Base-by-base conservation (phyloP, 2,329 filamentous ascomycete species). In the Colletotrichum australisinense region DNA sequence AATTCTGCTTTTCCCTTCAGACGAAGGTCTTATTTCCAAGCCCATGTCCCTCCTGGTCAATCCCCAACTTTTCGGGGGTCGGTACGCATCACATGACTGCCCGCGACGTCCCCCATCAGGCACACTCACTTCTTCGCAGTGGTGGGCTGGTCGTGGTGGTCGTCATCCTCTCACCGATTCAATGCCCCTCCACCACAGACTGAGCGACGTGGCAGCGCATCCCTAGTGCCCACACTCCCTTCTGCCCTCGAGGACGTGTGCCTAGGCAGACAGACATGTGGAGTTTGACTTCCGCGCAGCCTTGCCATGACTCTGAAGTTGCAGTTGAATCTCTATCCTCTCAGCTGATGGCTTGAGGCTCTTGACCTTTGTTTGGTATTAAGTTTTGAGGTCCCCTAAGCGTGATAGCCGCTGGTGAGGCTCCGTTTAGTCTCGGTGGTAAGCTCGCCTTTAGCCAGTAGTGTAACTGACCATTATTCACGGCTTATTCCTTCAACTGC, bases 191-290 rank as follows among this genome's bases (percentile, higher is more conserved):
- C 52, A 56, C 30, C 42, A 60, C 53, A 66, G 24, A 60, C 24
- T 70, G 66, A 70, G 67, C 70, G 70, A 73, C 70, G 70, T 73
- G 70, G 70, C 70, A 70, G 38, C 70, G 70, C 67, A 62, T 62
- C 60, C 56, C 49, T 73, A 70, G 70, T 73, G 67, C 58, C 38
- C 22, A 16, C 53, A 58, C 46, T 24, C 62, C 60, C 57, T 60
- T 28, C 24, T 19, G 14, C 38, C 38, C 14, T 42, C 14, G 59
- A n/a, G 55, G 22, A 42, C 9, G 55, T 70, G 46, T 57, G 67
- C 56, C 60, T 22, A 62, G 67, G 42, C 56, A 70, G 59, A 60
- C 35, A 42, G 14, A 7, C 38, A 7, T 19, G 16, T 24, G 64
- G 19, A 9, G 32, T 52, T 26, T 22, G 7, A 49, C 19, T 22